These are phyloP conservation scores for Blepharisma japonicum DNA, from an alignment of 73 alveolate genomes.

Conservation along the genomic window DNA sequence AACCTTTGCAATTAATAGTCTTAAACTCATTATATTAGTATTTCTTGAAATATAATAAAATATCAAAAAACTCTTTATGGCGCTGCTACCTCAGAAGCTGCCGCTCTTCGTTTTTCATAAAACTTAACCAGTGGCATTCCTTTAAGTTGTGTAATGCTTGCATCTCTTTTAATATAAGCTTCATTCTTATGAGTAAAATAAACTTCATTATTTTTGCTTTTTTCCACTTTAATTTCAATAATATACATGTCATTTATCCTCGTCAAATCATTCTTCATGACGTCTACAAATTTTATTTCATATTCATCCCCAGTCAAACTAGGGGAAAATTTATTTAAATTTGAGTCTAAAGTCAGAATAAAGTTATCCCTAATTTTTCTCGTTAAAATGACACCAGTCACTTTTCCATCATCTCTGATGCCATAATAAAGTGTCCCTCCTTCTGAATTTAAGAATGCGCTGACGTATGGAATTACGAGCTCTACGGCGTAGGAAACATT, in stretches of 20 bases:
- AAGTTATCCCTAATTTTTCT: not conserved
- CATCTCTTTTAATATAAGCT: conserved; percentile 24
- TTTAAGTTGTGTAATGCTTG: not conserved
- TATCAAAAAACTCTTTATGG: too few relatives aligned
- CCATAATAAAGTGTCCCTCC: conserved; percentile 29
- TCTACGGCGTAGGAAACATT: not conserved
- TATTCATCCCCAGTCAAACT: not conserved
- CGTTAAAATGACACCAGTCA: not conserved
- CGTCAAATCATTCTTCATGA: not conserved
- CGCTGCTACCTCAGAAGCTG: too few relatives aligned
- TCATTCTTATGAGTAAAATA: conserved; percentile 9
- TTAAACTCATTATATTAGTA: too few relatives aligned
- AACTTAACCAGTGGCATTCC: conserved; percentile 1
- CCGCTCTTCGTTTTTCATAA: too few relatives aligned
- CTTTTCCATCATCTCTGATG: not conserved
- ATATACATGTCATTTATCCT: not conserved
- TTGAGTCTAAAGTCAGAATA: not conserved
- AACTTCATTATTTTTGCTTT: not conserved
- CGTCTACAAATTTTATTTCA: not conserved
- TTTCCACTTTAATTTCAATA: not conserved
- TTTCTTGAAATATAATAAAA: too few relatives aligned
- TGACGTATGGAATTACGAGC: not conserved
- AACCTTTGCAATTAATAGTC: too few relatives aligned
- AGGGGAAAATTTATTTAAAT: not conserved
- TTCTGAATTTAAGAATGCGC: conserved; percentile 21